Conservation (phyloP, 2,329 filamentous ascomycete species). For the Aspergillus terreus region DNA sequence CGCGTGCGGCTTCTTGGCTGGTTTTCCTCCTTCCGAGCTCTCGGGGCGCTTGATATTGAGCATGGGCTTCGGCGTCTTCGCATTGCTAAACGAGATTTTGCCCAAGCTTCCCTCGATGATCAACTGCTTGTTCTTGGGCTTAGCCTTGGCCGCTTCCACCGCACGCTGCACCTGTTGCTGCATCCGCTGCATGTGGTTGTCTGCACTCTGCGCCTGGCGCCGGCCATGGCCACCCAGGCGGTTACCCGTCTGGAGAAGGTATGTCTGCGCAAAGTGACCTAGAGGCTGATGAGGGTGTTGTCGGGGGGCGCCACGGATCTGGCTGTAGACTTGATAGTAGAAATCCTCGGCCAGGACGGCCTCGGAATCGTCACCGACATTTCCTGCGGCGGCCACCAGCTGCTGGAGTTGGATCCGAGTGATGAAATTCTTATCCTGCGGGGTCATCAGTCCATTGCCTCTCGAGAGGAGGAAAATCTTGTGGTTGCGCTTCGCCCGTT, state of each 20-base stretch:
- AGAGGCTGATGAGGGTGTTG: conserved; percentile 90
- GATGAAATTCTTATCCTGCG: conserved; percentile 99
- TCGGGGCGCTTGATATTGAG: conserved; percentile 93
- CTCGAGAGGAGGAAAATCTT: conserved; percentile 93
- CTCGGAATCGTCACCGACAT: conserved; percentile 75
- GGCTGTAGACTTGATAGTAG: conserved; percentile 96
- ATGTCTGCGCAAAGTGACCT: conserved; percentile 96
- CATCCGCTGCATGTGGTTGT: conserved; percentile 98
- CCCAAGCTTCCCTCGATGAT: conserved; percentile 94
- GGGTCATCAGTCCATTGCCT: conserved; percentile 97
- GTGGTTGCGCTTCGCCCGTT: conserved; percentile 93
- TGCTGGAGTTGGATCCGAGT: conserved; percentile 97
- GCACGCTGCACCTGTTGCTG: conserved; percentile 97
- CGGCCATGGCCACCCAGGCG: conserved; percentile 66
- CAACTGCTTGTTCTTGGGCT: conserved; percentile 95
- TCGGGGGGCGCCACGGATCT: conserved; percentile 83
- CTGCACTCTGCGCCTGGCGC: conserved; percentile 74
- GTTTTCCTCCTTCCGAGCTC: conserved; percentile 55
- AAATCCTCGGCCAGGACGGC: conserved; percentile 87
- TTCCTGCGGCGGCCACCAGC: conserved; percentile 86
- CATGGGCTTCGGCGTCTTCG: conserved; percentile 91
- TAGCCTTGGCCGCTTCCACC: conserved; percentile 93
- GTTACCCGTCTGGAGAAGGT: conserved; percentile 89
- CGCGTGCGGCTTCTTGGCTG: conserved; percentile 45
- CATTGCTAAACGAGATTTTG: conserved; percentile 98